Conservation (phyloP, 805 yeast species). For the Hanseniaspora meyeri region DNA sequence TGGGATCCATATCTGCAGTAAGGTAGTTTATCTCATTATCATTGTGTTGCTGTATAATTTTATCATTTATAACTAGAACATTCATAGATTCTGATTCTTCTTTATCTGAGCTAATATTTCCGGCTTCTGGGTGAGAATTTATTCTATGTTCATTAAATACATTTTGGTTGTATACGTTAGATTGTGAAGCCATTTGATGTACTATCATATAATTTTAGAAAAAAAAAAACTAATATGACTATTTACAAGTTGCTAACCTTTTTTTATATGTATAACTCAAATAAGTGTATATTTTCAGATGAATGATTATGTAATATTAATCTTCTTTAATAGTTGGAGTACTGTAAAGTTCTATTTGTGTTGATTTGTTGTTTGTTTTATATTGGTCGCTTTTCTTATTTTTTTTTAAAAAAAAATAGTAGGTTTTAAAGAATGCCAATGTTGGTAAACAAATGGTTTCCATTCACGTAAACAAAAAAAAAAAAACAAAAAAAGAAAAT, state of each 20-base stretch:
- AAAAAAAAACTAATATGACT: too few relatives aligned
- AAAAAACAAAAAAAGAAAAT: background rate
- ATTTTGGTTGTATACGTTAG: slow-evolving; percentile 3
- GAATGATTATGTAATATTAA: background rate
- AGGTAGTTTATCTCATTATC: background rate
- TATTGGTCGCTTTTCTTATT: too few relatives aligned
- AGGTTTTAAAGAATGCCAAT: too few relatives aligned
- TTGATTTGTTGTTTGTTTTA: too few relatives aligned
- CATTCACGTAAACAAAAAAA: too few relatives aligned
- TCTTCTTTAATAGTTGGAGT: background rate
- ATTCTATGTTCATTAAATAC: slow-evolving; percentile 1
- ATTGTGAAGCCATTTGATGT: background rate
- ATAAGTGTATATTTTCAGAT: background rate
- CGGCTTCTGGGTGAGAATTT: background rate
- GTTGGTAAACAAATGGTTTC: too few relatives aligned
- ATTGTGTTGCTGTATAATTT: background rate
- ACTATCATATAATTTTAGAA: background rate
- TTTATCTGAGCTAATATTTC: background rate
- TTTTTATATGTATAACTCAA: too few relatives aligned
- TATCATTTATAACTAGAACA: background rate
- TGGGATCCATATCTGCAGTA: background rate
- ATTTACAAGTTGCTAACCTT: too few relatives aligned
- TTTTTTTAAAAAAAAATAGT: too few relatives aligned
- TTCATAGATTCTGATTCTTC: background rate
- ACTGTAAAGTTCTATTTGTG: background rate